Base-by-base conservation (phyloP, 164 flowering plant species). In the Houttuynia cordata region DNA sequence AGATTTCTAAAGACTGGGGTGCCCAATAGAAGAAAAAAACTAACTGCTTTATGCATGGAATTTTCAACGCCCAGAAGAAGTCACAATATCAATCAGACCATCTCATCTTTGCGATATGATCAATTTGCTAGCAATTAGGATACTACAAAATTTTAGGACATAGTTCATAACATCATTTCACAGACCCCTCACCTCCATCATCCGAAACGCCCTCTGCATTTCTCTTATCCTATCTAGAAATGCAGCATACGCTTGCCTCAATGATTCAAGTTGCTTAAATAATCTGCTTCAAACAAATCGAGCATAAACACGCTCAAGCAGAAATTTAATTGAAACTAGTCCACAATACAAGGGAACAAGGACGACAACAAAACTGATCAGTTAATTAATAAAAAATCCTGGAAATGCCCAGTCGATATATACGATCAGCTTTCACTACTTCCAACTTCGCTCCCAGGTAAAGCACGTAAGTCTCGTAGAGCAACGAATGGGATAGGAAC, bases 361-460 rank as follows among this genome's bases (percentile, higher is more conserved):
- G 21, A 6, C n/a, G 10, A 10, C 3, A 12, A 45, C 8, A 45
- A 12, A 45, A 0, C 14, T 14, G 12, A 45, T 2, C 17, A 45
- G 12, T 12, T 45, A 45, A 12, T 7, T 12, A 45, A 41, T 41
- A 9, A 41, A 58, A 52, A 12, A 55, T 90, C 99, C 97, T 88
- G 37, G 79, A 78, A 67, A 93, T 78, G 25, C 96, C 99, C 61
- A 73, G 64, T 23, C 67, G 74, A 73, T 88, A 93, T 62, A 85
- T 69, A 47, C 45, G 55, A 57, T 65, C 66, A 4, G 99, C 99
- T 24, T 88, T 89, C 19, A 66, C 61, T 67, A 86, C 73, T 68
- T 64, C 73, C 73, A 84, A 89, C 58, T 81, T 90, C 0, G 67
- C 79, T 76, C 88, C 97, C 18, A 93, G 77, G 67, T 79, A 79